A percentile compares a stretch with the other conserved stretches of the same genome.
Evolutionary conservation across 805 yeast species (phyloP).

Genomic region (Cyberlindnera maclurae): DNA sequence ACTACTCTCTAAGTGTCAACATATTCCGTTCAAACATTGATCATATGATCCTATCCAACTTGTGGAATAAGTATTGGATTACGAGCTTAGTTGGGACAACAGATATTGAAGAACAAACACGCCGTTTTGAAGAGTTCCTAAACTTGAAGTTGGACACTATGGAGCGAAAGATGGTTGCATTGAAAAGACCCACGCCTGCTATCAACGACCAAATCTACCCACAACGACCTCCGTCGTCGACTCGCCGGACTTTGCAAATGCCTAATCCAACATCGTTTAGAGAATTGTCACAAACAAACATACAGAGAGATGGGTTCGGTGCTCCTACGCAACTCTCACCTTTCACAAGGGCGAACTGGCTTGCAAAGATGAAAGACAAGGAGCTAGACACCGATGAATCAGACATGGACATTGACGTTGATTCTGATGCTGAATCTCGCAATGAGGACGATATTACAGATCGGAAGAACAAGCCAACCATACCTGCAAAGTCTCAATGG

Average conservation of each 20-base stretch:
- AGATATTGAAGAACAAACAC: slow-evolving; percentile 7
- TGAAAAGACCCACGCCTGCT: background rate
- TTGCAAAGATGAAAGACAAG: slow-evolving; percentile 13
- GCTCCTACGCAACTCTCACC: slow-evolving; percentile 14
- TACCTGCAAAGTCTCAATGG: background rate
- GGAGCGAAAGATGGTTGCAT: background rate
- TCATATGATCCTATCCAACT: slow-evolving; percentile 33
- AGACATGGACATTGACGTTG: slow-evolving; percentile 24
- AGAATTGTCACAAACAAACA: background rate
- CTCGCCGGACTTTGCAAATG: background rate
- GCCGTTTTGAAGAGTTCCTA: background rate
- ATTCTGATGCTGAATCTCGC: slow-evolving; percentile 3
- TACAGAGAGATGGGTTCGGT: background rate
- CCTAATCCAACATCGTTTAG: slow-evolving; percentile 1
- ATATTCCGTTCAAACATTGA: slow-evolving; percentile 52
- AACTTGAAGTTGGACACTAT: slow-evolving; percentile 1
- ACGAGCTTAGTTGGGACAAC: slow-evolving; percentile 25
- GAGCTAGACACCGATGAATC: slow-evolving; percentile 19
- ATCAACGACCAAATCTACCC: background rate
- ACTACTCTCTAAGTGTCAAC: slow-evolving; percentile 59
- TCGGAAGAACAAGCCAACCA: slow-evolving; percentile 3
- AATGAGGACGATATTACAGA: slow-evolving; percentile 6
- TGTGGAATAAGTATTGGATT: slow-evolving; percentile 43
- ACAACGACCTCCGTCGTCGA: background rate
- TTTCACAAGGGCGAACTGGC: slow-evolving; percentile 17